Evolutionary conservation across 2,329 filamentous ascomycete genomes (phyloP).

Genomic region (Penicillium sumatraense): DNA sequence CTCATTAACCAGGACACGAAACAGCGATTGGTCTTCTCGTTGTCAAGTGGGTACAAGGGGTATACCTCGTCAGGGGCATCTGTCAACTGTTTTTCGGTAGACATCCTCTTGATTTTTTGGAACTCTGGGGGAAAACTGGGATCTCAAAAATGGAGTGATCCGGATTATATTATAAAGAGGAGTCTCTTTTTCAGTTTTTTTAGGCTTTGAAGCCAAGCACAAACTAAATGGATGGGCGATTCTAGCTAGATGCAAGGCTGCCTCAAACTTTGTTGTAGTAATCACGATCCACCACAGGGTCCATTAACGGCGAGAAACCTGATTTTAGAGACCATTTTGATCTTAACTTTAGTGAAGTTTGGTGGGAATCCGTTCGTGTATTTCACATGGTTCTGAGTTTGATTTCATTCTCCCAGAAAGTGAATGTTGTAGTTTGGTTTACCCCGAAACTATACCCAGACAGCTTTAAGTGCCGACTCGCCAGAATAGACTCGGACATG

Average conservation of each 20-base stretch:
- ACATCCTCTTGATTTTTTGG: not conserved
- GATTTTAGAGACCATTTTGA: too few species aligned
- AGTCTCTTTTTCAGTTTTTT: not conserved
- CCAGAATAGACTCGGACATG: too few species aligned
- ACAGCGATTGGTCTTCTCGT: not conserved
- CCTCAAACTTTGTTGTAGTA: not conserved
- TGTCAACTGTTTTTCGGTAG: not conserved
- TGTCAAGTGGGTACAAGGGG: conserved; percentile 1
- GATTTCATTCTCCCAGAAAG: too few species aligned
- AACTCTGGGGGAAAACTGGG: not conserved
- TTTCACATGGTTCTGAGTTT: not conserved
- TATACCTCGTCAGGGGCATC: conserved; percentile 1
- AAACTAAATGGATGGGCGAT: not conserved
- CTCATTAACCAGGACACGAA: conserved; percentile 5
- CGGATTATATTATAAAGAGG: not conserved
- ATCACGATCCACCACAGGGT: not conserved
- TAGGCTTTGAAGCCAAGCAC: not conserved
- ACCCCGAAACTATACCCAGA: too few species aligned
- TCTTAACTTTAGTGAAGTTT: not conserved
- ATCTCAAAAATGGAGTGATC: not conserved
- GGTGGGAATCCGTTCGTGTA: not conserved
- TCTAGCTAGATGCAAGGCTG: not conserved
- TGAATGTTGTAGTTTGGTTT: too few species aligned
- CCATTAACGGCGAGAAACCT: too few species aligned
- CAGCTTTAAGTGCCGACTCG: not conserved